Percentiles rank a stretch among this genome's conserved stretches.
These are phyloP conservation scores for Scedosporium apiospermum DNA, from an alignment of 2,329 filamentous ascomycete genomes.

Conservation along the genomic window DNA sequence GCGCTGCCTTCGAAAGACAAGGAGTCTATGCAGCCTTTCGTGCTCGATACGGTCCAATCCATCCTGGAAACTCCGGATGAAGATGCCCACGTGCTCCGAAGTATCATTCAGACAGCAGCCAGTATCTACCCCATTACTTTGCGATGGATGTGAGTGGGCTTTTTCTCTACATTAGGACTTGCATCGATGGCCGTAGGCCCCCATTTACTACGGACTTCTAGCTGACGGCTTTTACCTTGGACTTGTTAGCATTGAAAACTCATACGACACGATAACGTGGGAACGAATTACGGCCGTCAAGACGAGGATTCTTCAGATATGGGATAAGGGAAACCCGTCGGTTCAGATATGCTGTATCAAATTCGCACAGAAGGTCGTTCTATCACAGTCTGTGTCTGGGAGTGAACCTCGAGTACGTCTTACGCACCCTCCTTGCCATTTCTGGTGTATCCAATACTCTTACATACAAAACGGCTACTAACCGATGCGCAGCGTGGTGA, in stretches of 20 bases:
- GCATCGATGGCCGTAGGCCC: background rate
- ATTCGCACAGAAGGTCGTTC: slow-evolving; percentile 86
- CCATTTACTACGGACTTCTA: background rate
- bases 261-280: slow-evolving; percentile 74
- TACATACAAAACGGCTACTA: background rate
- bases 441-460: slow-evolving; percentile 7
- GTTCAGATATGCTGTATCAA: slow-evolving; percentile 94
- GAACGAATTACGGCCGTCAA: slow-evolving; percentile 84
- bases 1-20: slow-evolving; percentile 69
- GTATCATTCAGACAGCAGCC: slow-evolving; percentile 76
- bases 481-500: slow-evolving; percentile 28
- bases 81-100: slow-evolving; percentile 74
- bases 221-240: background rate
- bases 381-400: slow-evolving; percentile 82
- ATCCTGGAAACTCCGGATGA: slow-evolving; percentile 63
- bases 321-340: slow-evolving; percentile 69
- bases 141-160: slow-evolving; percentile 76
- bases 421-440: background rate
- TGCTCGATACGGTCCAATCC: slow-evolving; percentile 66
- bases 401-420: slow-evolving; percentile 69
- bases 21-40: slow-evolving; percentile 65
- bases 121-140: slow-evolving; percentile 90
- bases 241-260: slow-evolving; percentile 66
- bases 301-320: slow-evolving; percentile 74
- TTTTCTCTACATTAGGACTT: slow-evolving; percentile 3